A percentile compares a stretch with the other conserved stretches of the same genome.
phyloP scores from a whole-genome alignment of 2,329 filamentous ascomycete genomes.

The Didymellaceae sp. region DNA sequence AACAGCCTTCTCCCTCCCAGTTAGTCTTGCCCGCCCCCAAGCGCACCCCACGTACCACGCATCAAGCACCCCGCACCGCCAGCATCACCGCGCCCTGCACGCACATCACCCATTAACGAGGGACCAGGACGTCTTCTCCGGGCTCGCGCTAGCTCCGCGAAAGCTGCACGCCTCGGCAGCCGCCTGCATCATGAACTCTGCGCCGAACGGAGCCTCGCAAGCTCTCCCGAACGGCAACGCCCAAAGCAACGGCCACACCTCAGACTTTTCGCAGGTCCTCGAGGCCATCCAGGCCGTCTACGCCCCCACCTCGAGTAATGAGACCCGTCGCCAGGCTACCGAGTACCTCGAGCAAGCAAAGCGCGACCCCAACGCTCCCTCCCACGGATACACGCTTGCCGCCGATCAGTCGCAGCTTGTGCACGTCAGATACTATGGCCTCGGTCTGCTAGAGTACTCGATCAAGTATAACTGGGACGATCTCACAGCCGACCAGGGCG shows the following conservation, averaged over 20 bases:
- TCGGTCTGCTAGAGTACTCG: conserved; percentile 88
- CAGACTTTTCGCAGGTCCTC: conserved; percentile 71
- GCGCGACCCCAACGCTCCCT: conserved; percentile 76
- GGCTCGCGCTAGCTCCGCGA: conserved; percentile 15
- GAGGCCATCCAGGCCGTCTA: conserved; percentile 89
- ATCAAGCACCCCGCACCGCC: conserved; percentile 1
- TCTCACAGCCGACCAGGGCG: conserved; percentile 71
- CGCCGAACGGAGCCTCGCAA: conserved; percentile 36
- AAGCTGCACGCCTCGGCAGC: conserved; percentile 15
- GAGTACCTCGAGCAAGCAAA: conserved; percentile 87
- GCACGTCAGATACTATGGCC: conserved; percentile 88
- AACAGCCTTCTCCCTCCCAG: conserved; percentile 13
- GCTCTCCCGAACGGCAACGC: conserved; percentile 29
- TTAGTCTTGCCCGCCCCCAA: conserved; percentile 1
- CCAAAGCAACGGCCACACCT: conserved; percentile 26
- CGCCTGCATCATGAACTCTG: conserved; percentile 43
- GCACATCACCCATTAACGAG: conserved; percentile 5
- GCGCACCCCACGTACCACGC: conserved; percentile 2
- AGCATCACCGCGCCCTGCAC: conserved; percentile 1
- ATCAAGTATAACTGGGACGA: conserved; percentile 84
- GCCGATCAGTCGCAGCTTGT: conserved; percentile 76
- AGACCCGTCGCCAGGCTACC: conserved; percentile 81
- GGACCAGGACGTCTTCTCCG: conserved; percentile 11
- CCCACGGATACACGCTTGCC: conserved; percentile 84
- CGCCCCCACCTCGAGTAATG: conserved; percentile 79